Conservation (phyloP, 345 rosid species). For the Acer saccharum region DNA sequence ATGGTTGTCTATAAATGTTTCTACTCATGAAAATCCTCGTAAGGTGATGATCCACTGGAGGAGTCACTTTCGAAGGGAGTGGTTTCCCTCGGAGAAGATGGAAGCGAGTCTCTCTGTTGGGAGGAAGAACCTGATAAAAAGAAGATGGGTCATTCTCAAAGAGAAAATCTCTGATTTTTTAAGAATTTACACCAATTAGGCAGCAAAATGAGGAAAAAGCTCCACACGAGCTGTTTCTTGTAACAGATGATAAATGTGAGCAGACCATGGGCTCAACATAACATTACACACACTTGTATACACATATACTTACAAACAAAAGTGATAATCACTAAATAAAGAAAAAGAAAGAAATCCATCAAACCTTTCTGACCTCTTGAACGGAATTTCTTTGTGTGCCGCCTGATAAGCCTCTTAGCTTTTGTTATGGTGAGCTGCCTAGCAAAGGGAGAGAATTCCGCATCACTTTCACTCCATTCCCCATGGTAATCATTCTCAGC, state of each 20-base stretch:
- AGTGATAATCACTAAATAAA: constrained; percentile 1
- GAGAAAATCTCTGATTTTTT: not conserved
- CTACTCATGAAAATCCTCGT: constrained; percentile 73
- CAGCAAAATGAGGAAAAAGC: not conserved
- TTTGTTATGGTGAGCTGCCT: constrained; percentile 90
- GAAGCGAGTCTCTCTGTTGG: constrained; percentile 70
- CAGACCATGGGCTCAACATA: not conserved
- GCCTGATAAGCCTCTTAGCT: constrained; percentile 80
- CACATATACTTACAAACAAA: not conserved
- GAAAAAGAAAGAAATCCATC: not conserved
- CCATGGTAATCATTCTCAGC: constrained; percentile 83
- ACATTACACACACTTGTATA: not conserved
- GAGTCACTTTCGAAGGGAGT: constrained; percentile 72
- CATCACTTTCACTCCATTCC: constrained; percentile 96
- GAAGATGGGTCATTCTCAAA: constrained; percentile 14
- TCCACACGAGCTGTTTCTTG: not conserved
- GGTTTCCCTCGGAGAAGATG: constrained; percentile 77
- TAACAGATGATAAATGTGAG: constrained; percentile 1
- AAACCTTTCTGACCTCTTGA: constrained; percentile 80
- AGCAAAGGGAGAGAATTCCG: constrained; percentile 80
- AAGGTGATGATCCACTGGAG: constrained; percentile 79
- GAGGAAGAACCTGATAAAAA: constrained; percentile 69
- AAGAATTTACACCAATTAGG: not conserved
- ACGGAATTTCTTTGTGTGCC: constrained; percentile 89
- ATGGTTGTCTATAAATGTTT: not conserved